Base-by-base conservation (phyloP, 78 protist genomes). In the Dictyostelium firmibasis region DNA sequence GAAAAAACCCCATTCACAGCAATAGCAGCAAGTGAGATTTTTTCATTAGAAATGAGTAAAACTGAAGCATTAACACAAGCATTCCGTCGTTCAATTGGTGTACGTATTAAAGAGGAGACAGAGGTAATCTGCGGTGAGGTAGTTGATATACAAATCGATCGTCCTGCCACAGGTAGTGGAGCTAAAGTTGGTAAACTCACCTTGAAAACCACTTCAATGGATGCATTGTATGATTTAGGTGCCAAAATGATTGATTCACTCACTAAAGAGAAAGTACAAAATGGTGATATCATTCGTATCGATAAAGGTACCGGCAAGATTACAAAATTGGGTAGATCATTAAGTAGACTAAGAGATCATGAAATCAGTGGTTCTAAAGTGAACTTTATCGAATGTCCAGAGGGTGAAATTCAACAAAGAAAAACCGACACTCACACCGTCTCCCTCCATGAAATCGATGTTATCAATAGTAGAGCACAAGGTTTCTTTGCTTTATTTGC, bases 121-220 rank as follows among this genome's bases (percentile, higher is more conserved):
- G 99, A 99, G 81, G 85, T 99, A 35, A 97, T 99, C 81, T 99
- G 98, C 79, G 99, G 99, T 29, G 99, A 99, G 84, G 99, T 99
- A 14, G 99, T 99, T n/a, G 99, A 98, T 78, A 92, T 91, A 23
- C 97, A 88, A 47, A 96, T 98, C 44, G 99, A 98, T 57, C 47
- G 98, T 9, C 98, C 98, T 0, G 96, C 98, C 1, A 82, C 97
- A 0, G 98, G 97, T 62, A 6, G 96, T 23, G 96, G 95, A 4
- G 83, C 76, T 2, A 97, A 98, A 84, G 96, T 97, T 16, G 99
- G 99, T 83, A 95, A 97, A 92, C 96, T 99, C 47, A 98, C 98
- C 18, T 70, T 99, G 35, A 99, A 99, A 97, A 99, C 99, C n/a
- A 99, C 99, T 2, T 99, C 99, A 27, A 99, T 99, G 99, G 99